phyloP scores from a whole-genome alignment of 352 stramenopile species.

The Pythium dissimile region DNA sequence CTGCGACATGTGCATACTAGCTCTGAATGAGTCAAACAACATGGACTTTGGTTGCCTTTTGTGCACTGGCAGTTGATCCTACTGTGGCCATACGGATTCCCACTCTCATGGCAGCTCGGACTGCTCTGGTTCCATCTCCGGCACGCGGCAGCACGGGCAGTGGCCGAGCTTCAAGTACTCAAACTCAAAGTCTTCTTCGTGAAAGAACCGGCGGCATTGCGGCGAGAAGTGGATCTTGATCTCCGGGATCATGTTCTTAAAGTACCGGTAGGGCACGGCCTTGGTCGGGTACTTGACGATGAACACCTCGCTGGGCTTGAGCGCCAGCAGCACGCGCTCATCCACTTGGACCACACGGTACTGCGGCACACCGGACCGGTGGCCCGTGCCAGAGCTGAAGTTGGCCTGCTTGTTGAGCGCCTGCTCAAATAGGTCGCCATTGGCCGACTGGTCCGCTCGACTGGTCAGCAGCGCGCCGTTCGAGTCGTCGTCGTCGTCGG shows the following conservation, averaged over 20 bases:
- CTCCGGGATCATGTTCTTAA: constrained; percentile 93
- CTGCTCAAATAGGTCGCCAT: constrained; percentile 71
- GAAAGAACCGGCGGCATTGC: constrained; percentile 91
- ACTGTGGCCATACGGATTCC: neutral
- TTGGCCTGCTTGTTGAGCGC: constrained; percentile 84
- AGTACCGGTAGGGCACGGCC: constrained; percentile 65
- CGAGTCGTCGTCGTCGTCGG: constrained; percentile 56
- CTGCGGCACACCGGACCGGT: constrained; percentile 41
- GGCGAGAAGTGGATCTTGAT: constrained; percentile 90
- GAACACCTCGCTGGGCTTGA: constrained; percentile 84
- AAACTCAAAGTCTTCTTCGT: constrained; percentile 96
- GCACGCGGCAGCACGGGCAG: constrained; percentile 87
- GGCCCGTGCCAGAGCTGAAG: constrained; percentile 36
- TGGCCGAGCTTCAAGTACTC: constrained; percentile 84
- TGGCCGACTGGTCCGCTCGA: constrained; percentile 2
- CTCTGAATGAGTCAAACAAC: too few relatives aligned
- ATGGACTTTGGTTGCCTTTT: neutral
- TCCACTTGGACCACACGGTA: constrained; percentile 84
- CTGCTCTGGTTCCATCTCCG: constrained; percentile 37
- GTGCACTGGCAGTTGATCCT: neutral
- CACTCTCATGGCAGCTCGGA: neutral
- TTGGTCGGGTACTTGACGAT: constrained; percentile 73
- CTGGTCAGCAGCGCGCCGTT: constrained; percentile 22
- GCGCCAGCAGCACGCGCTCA: constrained; percentile 54
- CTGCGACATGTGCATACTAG: too few relatives aligned